A percentile compares a stretch with the other conserved stretches of the same genome.
phyloP scores from a whole-genome alignment of 108 stramenopile species.

The Nitzschia putrida region DNA sequence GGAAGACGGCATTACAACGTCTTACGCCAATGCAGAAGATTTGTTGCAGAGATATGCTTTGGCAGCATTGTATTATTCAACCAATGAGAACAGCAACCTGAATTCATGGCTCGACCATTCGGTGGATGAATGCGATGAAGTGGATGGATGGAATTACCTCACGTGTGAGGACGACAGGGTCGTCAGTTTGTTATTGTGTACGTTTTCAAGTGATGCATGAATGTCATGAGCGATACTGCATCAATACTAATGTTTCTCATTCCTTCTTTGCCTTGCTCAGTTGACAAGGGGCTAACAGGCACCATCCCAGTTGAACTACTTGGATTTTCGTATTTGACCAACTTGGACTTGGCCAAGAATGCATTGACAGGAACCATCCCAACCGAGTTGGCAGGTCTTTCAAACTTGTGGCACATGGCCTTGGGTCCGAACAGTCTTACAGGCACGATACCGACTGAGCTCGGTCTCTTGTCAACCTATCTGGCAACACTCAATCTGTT shows the following conservation, averaged over 20 bases:
- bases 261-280: no score
- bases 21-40: conserved; percentile 16
- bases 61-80: conserved; percentile 49
- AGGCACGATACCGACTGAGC: conserved; percentile 49
- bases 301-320: conserved; percentile 33
- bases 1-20: conserved; percentile 8
- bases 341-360: conserved; percentile 39
- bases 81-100: conserved; percentile 27
- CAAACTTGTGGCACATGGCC: conserved; percentile 7
- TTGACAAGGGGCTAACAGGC: conserved; percentile 5
- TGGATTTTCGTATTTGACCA: conserved; percentile 13
- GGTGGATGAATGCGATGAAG: no score
- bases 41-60: conserved; percentile 47
- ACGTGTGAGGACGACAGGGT: no score
- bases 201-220: no score
- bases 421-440: conserved; percentile 27
- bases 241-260: no score
- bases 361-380: conserved; percentile 41
- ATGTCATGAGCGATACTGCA: no score
- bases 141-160: no score
- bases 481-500: conserved; percentile 48
- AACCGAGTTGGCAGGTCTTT: conserved; percentile 13
- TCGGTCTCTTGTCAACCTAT: conserved; percentile 34
- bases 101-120: conserved; percentile 20
- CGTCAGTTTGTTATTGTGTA: no score